Evolutionary conservation across 176 grass and related monocot genomes (phyloP).

Genomic region (Rhynchospora tenuis): DNA sequence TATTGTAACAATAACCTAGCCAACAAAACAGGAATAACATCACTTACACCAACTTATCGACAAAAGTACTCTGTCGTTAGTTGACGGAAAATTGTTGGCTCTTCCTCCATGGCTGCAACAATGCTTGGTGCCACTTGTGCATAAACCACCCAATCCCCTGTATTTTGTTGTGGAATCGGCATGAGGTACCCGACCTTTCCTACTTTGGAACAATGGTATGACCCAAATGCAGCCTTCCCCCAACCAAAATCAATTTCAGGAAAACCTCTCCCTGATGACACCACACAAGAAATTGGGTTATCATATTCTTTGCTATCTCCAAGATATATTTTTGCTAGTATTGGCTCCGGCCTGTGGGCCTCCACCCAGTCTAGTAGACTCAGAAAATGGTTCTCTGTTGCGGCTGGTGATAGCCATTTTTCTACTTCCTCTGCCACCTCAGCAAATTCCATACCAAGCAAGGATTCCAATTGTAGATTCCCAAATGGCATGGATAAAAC

Average conservation of each 20-base stretch:
- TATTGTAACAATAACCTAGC: too few species aligned
- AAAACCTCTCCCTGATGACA: slow-evolving; percentile 51
- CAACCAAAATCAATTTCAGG: slow-evolving; percentile 65
- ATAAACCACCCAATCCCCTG: slow-evolving; percentile 67
- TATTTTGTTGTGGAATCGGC: slow-evolving; percentile 45
- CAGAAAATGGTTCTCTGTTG: slow-evolving; percentile 44
- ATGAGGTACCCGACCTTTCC: slow-evolving; percentile 51
- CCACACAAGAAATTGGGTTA: slow-evolving; percentile 28
- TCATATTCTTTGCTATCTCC: slow-evolving; percentile 13
- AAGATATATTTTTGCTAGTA: slow-evolving; percentile 37
- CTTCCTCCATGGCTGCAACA: slow-evolving; percentile 50
- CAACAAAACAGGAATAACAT: too few species aligned
- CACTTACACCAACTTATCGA: slow-evolving; percentile 1
- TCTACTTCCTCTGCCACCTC: slow-evolving; percentile 51
- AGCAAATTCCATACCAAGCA: slow-evolving; percentile 27
- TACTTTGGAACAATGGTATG: slow-evolving; percentile 66
- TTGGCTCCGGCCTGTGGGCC: slow-evolving; percentile 27
- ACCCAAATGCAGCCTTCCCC: slow-evolving; percentile 48
- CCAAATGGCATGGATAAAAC: slow-evolving; percentile 47
- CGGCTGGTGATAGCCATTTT: slow-evolving; percentile 36
- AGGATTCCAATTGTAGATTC: neutral
- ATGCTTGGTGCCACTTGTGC: slow-evolving; percentile 37
- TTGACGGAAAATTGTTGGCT: slow-evolving; percentile 39
- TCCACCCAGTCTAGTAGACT: slow-evolving; percentile 61
- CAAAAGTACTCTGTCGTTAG: slow-evolving; percentile 31